Conservation (phyloP, 108 stramenopile species). For the Cyclotella cryptica region DNA sequence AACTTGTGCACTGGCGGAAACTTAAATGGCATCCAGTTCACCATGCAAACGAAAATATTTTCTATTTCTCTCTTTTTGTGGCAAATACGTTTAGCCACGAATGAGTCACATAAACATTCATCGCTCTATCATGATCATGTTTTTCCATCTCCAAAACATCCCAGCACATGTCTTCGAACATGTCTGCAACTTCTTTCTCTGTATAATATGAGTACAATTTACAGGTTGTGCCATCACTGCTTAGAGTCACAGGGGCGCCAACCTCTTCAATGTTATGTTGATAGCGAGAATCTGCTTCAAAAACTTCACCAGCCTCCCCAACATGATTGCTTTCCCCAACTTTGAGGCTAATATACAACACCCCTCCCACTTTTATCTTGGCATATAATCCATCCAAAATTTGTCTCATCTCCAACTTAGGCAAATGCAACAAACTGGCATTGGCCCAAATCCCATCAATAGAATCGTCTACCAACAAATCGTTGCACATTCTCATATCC, state of each 20-base stretch:
- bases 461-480: constrained; percentile 16
- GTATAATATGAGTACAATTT: constrained; percentile 39
- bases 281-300: constrained; percentile 31
- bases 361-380: constrained; percentile 33
- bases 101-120: constrained; percentile 23
- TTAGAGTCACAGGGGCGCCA: background rate
- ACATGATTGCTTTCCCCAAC: constrained; percentile 4
- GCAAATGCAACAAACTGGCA: constrained; percentile 34
- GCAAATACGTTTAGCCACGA: constrained; percentile 34
- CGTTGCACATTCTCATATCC: constrained; percentile 26
- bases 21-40: too few species aligned
- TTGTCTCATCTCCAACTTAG: constrained; percentile 14
- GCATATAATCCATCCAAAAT: constrained; percentile 15
- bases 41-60: too few species aligned
- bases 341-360: constrained; percentile 33
- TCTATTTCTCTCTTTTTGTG: constrained; percentile 10
- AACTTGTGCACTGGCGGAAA: too few species aligned
- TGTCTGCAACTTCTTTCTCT: constrained; percentile 20
- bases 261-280: background rate
- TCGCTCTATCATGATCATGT: constrained; percentile 8
- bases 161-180: constrained; percentile 22
- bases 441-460: constrained; percentile 41
- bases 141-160: constrained; percentile 33
- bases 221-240: constrained; percentile 4
- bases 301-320: constrained; percentile 22